A percentile compares a stretch with the other conserved stretches of the same genome.
These are phyloP conservation scores for Mucor lusitanicus DNA, from an alignment of 371 early-diverging fungal species.

Conservation along the genomic window DNA sequence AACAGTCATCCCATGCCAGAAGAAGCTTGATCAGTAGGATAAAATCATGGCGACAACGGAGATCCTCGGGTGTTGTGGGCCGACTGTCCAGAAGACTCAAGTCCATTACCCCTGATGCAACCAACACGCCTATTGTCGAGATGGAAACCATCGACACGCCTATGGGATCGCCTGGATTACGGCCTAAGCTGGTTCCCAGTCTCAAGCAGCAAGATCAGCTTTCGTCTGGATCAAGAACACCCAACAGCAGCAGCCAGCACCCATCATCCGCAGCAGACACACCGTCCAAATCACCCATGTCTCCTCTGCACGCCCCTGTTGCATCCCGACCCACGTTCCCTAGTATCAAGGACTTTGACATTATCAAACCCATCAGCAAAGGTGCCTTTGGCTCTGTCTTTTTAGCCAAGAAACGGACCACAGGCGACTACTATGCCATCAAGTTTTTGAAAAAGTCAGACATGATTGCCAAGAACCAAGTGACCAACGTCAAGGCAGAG, in stretches of 20 bases:
- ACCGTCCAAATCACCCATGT: constrained; percentile 40
- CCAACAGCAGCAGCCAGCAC: constrained; percentile 7
- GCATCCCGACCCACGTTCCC: constrained; percentile 47
- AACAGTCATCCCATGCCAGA: constrained; percentile 6
- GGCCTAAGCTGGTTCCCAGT: constrained; percentile 15
- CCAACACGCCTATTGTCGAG: constrained; percentile 37
- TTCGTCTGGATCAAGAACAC: constrained; percentile 19
- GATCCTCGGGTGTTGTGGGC: constrained; percentile 16
- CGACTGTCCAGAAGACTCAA: constrained; percentile 22
- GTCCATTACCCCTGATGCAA: constrained; percentile 22
- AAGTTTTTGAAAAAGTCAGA: constrained; percentile 89
- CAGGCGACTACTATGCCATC: constrained; percentile 90
- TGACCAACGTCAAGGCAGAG: constrained; percentile 89
- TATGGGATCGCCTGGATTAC: constrained; percentile 30
- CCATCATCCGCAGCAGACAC: neutral
- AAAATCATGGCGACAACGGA: constrained; percentile 26
- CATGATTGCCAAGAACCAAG: constrained; percentile 92
- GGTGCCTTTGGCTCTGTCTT: constrained; percentile 93
- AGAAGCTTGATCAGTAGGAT: constrained; percentile 29
- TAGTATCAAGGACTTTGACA: constrained; percentile 88
- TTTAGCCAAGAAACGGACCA: constrained; percentile 82
- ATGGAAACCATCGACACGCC: constrained; percentile 47
- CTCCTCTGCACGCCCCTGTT: constrained; percentile 48
- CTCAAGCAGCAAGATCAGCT: constrained; percentile 3
- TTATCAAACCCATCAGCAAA: constrained; percentile 91